A percentile compares a stretch with the other conserved stretches of the same genome.
Conservation (phyloP, 2,329 filamentous ascomycete species). For the Colletotrichum sp. region DNA sequence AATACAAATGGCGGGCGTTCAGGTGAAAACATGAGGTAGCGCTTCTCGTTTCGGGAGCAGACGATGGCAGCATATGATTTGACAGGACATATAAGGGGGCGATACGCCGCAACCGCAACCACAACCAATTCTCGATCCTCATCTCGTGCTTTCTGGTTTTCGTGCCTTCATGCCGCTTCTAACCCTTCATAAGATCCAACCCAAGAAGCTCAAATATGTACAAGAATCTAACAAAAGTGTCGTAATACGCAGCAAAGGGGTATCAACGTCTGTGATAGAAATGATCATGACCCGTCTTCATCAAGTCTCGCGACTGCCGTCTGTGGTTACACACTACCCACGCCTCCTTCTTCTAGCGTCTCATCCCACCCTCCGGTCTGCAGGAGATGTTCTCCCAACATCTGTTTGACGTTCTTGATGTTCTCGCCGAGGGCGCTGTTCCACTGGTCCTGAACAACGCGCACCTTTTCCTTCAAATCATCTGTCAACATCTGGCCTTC, state of each 20-base stretch:
- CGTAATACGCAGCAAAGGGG: conserved; percentile 20
- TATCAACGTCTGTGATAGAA: conserved; percentile 21
- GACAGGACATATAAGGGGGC: neutral
- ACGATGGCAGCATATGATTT: neutral
- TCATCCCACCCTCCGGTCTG: conserved; percentile 90
- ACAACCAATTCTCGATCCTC: neutral
- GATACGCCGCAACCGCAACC: neutral
- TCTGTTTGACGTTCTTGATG: conserved; percentile 74
- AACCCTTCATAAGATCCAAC: neutral
- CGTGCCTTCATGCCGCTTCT: neutral
- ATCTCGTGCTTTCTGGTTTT: neutral
- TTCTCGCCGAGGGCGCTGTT: conserved; percentile 81
- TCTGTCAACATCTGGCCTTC: conserved; percentile 78
- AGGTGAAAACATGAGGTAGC: neutral
- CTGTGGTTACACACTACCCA: conserved; percentile 46
- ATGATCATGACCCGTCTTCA: neutral
- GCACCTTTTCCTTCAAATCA: conserved; percentile 92
- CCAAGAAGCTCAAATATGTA: conserved; percentile 4
- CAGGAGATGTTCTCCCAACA: conserved; percentile 75
- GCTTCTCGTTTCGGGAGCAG: neutral
- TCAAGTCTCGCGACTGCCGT: neutral
- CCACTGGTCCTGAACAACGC: conserved; percentile 92
- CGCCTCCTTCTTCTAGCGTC: conserved; percentile 63
- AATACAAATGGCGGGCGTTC: conserved; percentile 4
- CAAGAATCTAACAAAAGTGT: conserved; percentile 10